Conservation (phyloP, 768 basidiomycete genomes). For the Phlebiopsis gigantea region DNA sequence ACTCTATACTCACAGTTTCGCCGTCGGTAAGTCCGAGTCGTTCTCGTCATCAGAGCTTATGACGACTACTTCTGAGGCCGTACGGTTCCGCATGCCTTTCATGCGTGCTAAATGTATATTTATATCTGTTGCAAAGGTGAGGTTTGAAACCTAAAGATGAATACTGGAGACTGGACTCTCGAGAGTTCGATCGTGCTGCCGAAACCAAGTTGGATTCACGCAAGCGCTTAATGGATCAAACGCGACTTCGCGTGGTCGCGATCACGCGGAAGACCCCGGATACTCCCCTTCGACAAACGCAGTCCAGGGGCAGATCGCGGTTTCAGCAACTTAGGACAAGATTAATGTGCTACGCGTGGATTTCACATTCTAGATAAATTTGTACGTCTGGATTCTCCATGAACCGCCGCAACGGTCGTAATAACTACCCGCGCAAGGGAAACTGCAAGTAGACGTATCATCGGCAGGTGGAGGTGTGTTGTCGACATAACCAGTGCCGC, state of each 20-base stretch:
- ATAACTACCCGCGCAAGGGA: constrained; percentile 15
- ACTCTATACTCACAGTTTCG: no score
- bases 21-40: no score
- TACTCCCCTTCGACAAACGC: background rate
- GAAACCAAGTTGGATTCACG: background rate
- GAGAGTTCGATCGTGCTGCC: background rate
- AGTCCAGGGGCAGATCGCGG: background rate
- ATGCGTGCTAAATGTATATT: background rate
- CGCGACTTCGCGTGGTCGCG: background rate
- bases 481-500: constrained; percentile 13
- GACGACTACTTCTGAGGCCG: background rate
- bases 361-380: no score
- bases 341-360: no score
- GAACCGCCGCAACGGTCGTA: constrained; percentile 17
- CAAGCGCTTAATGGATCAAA: background rate
- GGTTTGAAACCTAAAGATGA: background rate
- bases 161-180: background rate
- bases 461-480: background rate
- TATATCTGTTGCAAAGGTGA: background rate
- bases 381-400: constrained; percentile 10
- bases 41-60: constrained; percentile 35
- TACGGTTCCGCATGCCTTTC: background rate
- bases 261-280: background rate
- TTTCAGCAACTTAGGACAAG: no score
- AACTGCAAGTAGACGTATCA: constrained; percentile 14